Evolutionary conservation across 306 rosid species (phyloP), one percentile per base, ranked within the genome.

Genomic region (Castanea mollissima): DNA sequence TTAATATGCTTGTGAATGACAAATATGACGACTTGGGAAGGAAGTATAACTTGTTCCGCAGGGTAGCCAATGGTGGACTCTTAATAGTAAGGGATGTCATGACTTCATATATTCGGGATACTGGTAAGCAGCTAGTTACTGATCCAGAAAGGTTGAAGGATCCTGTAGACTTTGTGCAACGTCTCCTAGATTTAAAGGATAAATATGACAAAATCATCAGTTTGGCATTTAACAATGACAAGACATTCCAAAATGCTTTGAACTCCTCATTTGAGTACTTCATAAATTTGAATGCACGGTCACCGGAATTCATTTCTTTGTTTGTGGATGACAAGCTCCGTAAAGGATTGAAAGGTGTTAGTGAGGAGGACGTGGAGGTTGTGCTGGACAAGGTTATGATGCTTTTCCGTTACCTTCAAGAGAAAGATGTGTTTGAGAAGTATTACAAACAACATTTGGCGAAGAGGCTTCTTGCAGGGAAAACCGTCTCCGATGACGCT

Each of bases 311-410:
- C 78, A 85, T 88, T 79, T 85, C 89, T 55, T 76, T 88, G 83
- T 88, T 85, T 88, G 91, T 85, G 55, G 89, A 88, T 81, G 89
- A 85, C 82, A 88, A 88, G 79, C 91, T 85, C 35, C 89, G 89
- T 34, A 83, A 80, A 85, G 89, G 86, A 59, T 62, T 88, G 77
- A 83, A 83, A 77, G 91, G 86, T 74, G 84, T 88, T 21, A 87
- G 89, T 9, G 91, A 88, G 83, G 91, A 88, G 77, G 91, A 88
- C 70, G 91, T 85, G 69, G 91, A 88, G 81, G 23, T 85, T 81
- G 77, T 85, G 76, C 77, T 88, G 54, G 91, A 85, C 86, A 88
- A 88, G 81, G 89, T 88, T 29, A 88, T 88, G 91, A 83, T 88
- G 89, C 91, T 88, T 74, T 88, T 88, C 79, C 84, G 91, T 29